A percentile compares a stretch with the other conserved stretches of the same genome.
phyloP scores from a whole-genome alignment of 2,329 filamentous ascomycete genomes.

The Curvularia spicifera region DNA sequence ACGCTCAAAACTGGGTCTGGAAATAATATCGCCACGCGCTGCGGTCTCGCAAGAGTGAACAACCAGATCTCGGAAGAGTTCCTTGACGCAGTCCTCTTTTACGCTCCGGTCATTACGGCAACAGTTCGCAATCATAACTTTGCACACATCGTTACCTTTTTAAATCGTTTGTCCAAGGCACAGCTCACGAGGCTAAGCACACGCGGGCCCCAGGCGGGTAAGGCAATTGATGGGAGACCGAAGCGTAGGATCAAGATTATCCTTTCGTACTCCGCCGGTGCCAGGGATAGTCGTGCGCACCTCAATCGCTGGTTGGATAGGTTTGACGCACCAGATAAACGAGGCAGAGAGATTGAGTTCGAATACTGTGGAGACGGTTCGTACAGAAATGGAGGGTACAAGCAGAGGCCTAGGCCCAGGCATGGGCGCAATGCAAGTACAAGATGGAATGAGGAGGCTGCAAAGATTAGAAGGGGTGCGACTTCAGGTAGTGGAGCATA shows the following conservation, averaged over 20 bases:
- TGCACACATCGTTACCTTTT: slow-evolving; percentile 24
- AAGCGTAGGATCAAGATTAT: slow-evolving; percentile 14
- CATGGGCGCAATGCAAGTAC: background rate
- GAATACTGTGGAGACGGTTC: slow-evolving; percentile 10
- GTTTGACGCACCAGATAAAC: slow-evolving; percentile 14
- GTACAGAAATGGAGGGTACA: slow-evolving; percentile 7
- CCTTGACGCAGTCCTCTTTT: slow-evolving; percentile 21
- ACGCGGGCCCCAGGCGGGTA: background rate
- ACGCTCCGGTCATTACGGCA: slow-evolving; percentile 19
- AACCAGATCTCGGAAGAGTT: slow-evolving; percentile 22
- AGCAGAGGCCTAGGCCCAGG: slow-evolving; percentile 6
- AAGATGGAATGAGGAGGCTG: slow-evolving; percentile 8
- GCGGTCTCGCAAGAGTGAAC: slow-evolving; percentile 20
- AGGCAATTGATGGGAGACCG: background rate
- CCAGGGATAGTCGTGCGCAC: slow-evolving; percentile 14
- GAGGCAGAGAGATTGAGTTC: slow-evolving; percentile 16
- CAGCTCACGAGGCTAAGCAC: slow-evolving; percentile 12
- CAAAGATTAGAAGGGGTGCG: background rate
- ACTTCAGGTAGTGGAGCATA: background rate
- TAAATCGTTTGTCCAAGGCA: slow-evolving; percentile 22
- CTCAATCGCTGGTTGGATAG: slow-evolving; percentile 21
- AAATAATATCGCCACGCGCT: slow-evolving; percentile 17
- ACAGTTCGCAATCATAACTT: slow-evolving; percentile 29
- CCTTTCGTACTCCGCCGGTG: slow-evolving; percentile 11
- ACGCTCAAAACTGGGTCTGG: slow-evolving; percentile 10